Evolutionary conservation across 495 filamentous ascomycete species (phyloP), one percentile per base, ranked within the genome.

Genomic region (Chaetomium fimeti): DNA sequence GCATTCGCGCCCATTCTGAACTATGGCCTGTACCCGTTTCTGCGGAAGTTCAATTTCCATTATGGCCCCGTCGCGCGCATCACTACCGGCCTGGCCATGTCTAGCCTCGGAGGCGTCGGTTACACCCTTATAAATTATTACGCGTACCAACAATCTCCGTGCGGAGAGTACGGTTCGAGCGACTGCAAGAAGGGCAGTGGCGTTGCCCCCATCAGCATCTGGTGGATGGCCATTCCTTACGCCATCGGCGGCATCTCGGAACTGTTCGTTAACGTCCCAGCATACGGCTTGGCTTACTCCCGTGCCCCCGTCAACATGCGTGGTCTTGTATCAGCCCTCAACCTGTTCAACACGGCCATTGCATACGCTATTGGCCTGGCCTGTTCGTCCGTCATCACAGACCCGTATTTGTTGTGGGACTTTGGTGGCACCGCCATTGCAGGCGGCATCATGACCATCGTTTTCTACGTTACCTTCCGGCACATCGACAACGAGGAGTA

Each of bases 31-130:
- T 92, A 91, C 73, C 90, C 90, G 0, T 36, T 79, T 16, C 81
- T 92, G 53, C 86, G 88, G 13, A 85, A 79, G 59, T 29, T 82
- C n/a, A 80, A 79, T 67, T 87, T 91, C 67, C 80, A 82, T 63
- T 90, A 91, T 77, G 83, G 79, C 54, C 89, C 89, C 25, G 85
- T 92, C 67, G 86, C 86, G 54, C 87, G 90, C 74, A 93, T 93
- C 71, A 81, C 87, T 8, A 82, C 85, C 5, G 90, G 89, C 38
- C 89, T 93, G 74, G 74, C 85, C 32, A 71, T 90, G 66, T 88
- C 84, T 25, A 80, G 83, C 2, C 61, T 89, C 45, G 84, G 86
- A 61, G 89, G 91, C 61, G 73, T 82, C 5, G 85, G 80, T 65
- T 88, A 89, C 55, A 85, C 89, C 45, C 78, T 91, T 53, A 79